A percentile compares a stretch with the other conserved stretches of the same genome.
These are phyloP conservation scores for Thermothielavioides terrestris DNA, from an alignment of 495 filamentous ascomycete genomes.

Conservation along the genomic window DNA sequence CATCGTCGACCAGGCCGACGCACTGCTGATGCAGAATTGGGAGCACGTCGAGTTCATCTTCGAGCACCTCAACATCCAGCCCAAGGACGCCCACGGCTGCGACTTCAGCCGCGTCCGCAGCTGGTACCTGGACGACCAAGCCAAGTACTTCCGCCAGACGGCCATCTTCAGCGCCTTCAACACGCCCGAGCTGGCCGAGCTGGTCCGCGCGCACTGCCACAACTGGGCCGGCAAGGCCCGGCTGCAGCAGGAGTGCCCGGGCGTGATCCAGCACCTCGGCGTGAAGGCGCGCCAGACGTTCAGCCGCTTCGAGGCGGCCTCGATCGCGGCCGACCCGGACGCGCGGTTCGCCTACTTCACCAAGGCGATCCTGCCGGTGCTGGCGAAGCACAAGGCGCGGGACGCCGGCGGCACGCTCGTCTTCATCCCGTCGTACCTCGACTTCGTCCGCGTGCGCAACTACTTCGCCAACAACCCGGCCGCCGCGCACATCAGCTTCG, in stretches of 20 bases:
- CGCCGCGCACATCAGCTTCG: constrained; percentile 66
- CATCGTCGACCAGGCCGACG: constrained; percentile 86
- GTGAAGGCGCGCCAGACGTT: constrained; percentile 78
- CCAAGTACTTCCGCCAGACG: constrained; percentile 73
- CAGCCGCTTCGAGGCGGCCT: constrained; percentile 68
- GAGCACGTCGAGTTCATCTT: constrained; percentile 88
- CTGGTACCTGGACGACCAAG: constrained; percentile 86
- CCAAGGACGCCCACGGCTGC: constrained; percentile 81
- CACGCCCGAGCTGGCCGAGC: constrained; percentile 77
- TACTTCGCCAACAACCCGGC: constrained; percentile 68
- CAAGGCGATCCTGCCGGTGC: constrained; percentile 62
- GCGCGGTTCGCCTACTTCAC: constrained; percentile 89
- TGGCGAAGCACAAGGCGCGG: constrained; percentile 49
- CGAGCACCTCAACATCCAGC: constrained; percentile 84
- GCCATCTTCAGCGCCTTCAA: constrained; percentile 72
- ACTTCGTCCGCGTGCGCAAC: constrained; percentile 89
- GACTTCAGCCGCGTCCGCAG: constrained; percentile 85
- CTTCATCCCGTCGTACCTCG: constrained; percentile 86
- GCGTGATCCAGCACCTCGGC: constrained; percentile 57
- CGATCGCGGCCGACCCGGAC: constrained; percentile 67
- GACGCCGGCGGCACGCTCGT: constrained; percentile 56
- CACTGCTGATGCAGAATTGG: constrained; percentile 96
- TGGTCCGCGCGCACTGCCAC: constrained; percentile 65
- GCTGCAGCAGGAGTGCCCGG: constrained; percentile 54
- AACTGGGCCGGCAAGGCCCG: constrained; percentile 74